A percentile compares a stretch with the other conserved stretches of the same genome.
These are phyloP conservation scores for Alternaria hordeiaustralica DNA, from an alignment of 2,329 filamentous ascomycete species.

Conservation along the genomic window DNA sequence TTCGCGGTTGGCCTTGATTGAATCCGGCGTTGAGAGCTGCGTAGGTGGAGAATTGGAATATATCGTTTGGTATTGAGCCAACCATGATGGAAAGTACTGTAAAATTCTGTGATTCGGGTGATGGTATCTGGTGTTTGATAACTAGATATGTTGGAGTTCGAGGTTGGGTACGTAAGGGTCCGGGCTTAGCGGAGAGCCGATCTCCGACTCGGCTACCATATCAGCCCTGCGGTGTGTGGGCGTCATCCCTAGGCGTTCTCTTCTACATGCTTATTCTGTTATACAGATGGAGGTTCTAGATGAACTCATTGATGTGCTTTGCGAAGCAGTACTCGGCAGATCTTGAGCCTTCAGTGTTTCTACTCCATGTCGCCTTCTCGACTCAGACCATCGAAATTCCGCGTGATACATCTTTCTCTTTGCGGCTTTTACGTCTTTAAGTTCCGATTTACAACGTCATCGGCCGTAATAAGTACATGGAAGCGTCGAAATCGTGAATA, in stretches of 20 bases:
- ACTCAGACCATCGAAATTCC: background rate
- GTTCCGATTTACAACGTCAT: background rate
- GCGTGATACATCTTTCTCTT: background rate
- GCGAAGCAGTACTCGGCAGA: background rate
- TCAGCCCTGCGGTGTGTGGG: background rate
- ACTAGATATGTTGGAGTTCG: background rate
- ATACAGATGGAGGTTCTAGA: background rate
- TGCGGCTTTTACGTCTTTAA: background rate
- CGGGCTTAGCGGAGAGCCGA: slow-evolving; percentile 17
- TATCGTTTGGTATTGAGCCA: slow-evolving; percentile 53
- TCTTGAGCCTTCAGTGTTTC: background rate
- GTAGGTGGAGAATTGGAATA: slow-evolving; percentile 53
- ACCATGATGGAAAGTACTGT: slow-evolving; percentile 36
- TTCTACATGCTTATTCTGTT: background rate
- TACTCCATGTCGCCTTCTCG: background rate
- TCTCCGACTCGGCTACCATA: slow-evolving; percentile 11
- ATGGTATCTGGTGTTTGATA: background rate
- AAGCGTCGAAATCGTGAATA: background rate
- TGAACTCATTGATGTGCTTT: background rate
- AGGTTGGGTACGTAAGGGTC: slow-evolving; percentile 1
- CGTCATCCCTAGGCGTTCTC: background rate
- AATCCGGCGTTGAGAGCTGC: slow-evolving; percentile 49
- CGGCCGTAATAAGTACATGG: background rate
- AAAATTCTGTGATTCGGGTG: background rate
- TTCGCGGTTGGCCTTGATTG: slow-evolving; percentile 40